Base-by-base conservation (phyloP, 352 stramenopile species). In the Elongisporangium prolatum region DNA sequence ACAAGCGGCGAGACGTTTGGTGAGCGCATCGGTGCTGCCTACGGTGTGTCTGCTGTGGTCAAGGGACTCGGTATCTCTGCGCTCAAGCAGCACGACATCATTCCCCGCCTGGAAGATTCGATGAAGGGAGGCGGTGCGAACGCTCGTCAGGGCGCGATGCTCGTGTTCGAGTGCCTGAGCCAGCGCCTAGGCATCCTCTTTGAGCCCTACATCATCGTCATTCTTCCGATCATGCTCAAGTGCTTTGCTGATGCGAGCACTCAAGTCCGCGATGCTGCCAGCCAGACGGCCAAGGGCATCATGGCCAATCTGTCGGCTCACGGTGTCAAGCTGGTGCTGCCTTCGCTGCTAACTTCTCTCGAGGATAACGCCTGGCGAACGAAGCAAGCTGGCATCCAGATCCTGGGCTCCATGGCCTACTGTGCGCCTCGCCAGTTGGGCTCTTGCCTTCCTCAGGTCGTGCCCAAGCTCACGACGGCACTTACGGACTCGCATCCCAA, bases 291-390 rank as follows among this genome's bases (percentile, higher is more conserved):
- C 3, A 95, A 96, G 52, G 85, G 95, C 14, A 99, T 99, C 58
- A 99, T 99, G 97, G 86, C 83, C 40, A 99, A 99, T 57, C 79
- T 99, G 38, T 99, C 96, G 52, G 95, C 93, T 7, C 97, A 99
- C 74, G 97, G 98, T 57, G 97, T 99, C 21, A 99, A 99, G 75
- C 77, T 99, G 8, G 92, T 99, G 49, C 84, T 99, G 57, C 97
- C 97, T 48, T 97, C 97, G 50, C 93, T 99, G 18, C 75, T 99
- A 17, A 86, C 89, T 49, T 94, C 95, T 17, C 95, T 99, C 18
- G 84, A 97, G 55, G 90, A 98, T 65, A 78, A 80, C 13, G 73
- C 81, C 25, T 99, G 97, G 97, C 88, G 98, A 63, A 99, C 97
- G n/a, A 99, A 99, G 75, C 91, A 99, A 68, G 97, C 96, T 0